Conservation (phyloP, 176 grass and related monocot genomes). For the Oryza meyeriana region DNA sequence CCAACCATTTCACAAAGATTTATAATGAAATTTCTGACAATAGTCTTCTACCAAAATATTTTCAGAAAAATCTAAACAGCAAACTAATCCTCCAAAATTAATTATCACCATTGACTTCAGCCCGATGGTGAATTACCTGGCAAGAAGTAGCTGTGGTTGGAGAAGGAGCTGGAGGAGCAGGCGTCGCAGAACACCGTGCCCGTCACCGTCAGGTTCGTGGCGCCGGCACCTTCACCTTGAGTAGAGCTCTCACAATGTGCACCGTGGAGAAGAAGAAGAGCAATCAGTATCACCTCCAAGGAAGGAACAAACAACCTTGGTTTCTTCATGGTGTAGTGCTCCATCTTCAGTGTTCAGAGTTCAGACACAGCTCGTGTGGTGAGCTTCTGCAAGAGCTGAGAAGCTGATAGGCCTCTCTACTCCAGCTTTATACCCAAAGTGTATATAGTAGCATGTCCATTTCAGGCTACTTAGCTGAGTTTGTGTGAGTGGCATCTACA, state of each 20-base stretch:
- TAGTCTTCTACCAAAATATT: background rate
- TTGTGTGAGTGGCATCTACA: background rate
- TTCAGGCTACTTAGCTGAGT: background rate
- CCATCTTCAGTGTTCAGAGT: slow-evolving; percentile 11
- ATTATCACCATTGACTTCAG: background rate
- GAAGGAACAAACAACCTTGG: background rate
- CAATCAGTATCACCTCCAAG: slow-evolving; percentile 6
- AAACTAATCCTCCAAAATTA: background rate
- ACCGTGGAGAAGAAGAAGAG: slow-evolving; percentile 24
- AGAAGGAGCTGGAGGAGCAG: slow-evolving; percentile 77
- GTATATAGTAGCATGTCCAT: background rate
- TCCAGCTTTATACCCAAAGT: slow-evolving; percentile 6
- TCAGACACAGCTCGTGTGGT: background rate
- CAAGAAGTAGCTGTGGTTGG: slow-evolving; percentile 82
- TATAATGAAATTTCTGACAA: background rate
- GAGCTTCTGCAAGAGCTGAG: slow-evolving; percentile 21
- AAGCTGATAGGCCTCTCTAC: background rate
- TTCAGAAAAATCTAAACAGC: background rate
- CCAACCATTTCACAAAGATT: background rate
- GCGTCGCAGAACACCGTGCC: slow-evolving; percentile 93
- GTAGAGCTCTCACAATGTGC: slow-evolving; percentile 31
- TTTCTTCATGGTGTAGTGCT: slow-evolving; percentile 23
- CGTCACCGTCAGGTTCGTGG: slow-evolving; percentile 62
- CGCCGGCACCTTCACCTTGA: background rate
- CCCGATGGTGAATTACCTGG: slow-evolving; percentile 41